phyloP scores from a whole-genome alignment of 176 grass and related monocot species.

The Carex kokanica region DNA sequence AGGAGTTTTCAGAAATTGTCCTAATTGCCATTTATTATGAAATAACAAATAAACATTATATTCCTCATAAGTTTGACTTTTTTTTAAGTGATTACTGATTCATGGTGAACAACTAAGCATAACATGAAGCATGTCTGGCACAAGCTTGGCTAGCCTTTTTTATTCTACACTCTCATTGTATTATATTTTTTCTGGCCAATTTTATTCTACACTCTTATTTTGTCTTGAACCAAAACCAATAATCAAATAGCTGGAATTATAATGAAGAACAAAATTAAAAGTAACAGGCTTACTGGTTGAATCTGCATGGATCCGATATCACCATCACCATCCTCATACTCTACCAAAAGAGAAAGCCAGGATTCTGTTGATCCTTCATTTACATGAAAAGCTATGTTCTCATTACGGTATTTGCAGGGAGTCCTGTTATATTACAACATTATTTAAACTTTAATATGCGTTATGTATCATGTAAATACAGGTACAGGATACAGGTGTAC shows the following conservation, averaged over 20 bases:
- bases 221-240: background rate
- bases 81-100: background rate
- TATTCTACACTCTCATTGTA: background rate
- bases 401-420: constrained; percentile 74
- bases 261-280: constrained; percentile 3
- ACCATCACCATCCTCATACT: constrained; percentile 90
- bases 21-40: background rate
- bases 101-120: constrained; percentile 15
- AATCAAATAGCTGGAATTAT: background rate
- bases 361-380: constrained; percentile 87
- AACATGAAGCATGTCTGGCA: constrained; percentile 19
- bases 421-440: constrained; percentile 47
- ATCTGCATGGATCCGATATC: constrained; percentile 97
- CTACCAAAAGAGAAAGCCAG: constrained; percentile 91
- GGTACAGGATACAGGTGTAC: background rate
- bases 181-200: background rate
- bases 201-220: background rate
- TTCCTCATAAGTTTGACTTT: background rate
- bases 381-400: constrained; percentile 88
- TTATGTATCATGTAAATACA: background rate
- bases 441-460: background rate
- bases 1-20: background rate
- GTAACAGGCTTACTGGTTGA: constrained; percentile 50
- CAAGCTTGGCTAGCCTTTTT: background rate
- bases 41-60: constrained; percentile 7